Base-by-base conservation (phyloP, 768 basidiomycete species). In the Phylloporus rhodoxanthus region DNA sequence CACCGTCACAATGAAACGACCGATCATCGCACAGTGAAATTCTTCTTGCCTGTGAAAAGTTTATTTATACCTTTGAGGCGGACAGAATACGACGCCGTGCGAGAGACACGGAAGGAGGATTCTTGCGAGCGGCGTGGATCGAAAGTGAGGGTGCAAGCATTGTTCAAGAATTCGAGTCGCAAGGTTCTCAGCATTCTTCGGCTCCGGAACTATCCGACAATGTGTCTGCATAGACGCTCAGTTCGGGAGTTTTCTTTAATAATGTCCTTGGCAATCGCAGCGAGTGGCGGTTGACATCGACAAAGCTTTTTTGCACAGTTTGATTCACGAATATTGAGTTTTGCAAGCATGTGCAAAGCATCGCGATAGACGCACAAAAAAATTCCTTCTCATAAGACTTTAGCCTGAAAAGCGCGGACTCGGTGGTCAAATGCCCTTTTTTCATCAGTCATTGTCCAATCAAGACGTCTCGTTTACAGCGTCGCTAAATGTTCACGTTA, bases 1-100 rank as follows among this genome's bases (percentile, higher is more conserved):
- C 34, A 28, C 45, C 37, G 26, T 38, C 45, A 39, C n/a, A 40
- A 40, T 47, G 47, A 47, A 47, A 47, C 47, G 39, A 23, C 38
- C 30, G 47, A 47, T 47, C 29, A 41, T 23, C 47, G 47, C 47
- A 21, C 37, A 4, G 4, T 17, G 20, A 8, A n/a, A 19, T 14
- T 10, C 36, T 37, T 20, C 15, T 15, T n/a, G 36, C 36, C 19
- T 38, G 37, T 19, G 37, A 38, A 38, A 13, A 20, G 37, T 38
- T 38, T 38, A 38, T 17, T 19, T 42, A n/a, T 42, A n/a, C 21
- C 15, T 26, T 17, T 8, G 21, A 25, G 40, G 26, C 23, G 39
- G 39, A 40, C 23, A 40, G 39, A 25, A 40, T 13, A 14, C 40
- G 14, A 42, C 40, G 40, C 11, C 40, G 40, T 42, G 40, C 40